Evolutionary conservation across 1,284 basidiomycete genomes (phyloP).

Genomic region (Violaceomyces palustris): DNA sequence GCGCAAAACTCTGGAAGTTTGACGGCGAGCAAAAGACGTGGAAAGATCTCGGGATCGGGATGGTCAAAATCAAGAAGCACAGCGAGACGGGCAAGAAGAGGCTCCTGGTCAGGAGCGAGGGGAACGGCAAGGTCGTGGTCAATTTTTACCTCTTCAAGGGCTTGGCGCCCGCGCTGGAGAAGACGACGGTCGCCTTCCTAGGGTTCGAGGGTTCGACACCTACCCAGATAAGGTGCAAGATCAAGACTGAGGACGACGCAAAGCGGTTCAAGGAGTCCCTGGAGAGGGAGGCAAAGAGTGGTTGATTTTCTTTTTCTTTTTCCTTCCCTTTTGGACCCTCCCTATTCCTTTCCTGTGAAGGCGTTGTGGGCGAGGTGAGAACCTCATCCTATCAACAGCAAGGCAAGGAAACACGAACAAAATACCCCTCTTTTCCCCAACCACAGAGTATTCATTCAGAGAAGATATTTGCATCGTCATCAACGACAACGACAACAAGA

Average conservation of each 20-base stretch:
- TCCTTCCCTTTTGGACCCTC: neutral
- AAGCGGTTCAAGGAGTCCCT: constrained; percentile 27
- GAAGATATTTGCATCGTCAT: no score
- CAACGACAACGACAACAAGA: no score
- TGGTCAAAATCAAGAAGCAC: constrained; percentile 38
- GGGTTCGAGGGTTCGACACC: constrained; percentile 39
- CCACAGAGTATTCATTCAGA: no score
- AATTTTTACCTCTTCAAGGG: constrained; percentile 39
- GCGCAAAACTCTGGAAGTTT: constrained; percentile 45
- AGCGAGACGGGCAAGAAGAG: constrained; percentile 20
- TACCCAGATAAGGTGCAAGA: constrained; percentile 37
- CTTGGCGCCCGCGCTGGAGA: constrained; percentile 25
- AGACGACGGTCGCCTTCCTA: constrained; percentile 31
- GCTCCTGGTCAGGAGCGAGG: constrained; percentile 42
- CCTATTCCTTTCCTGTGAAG: no score
- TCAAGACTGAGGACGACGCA: constrained; percentile 38
- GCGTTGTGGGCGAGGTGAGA: no score
- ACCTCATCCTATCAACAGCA: no score
- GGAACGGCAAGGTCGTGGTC: constrained; percentile 42
- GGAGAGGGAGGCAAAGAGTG: constrained; percentile 8
- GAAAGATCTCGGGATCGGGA: constrained; percentile 44
- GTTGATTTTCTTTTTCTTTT: neutral
- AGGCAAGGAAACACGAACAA: no score
- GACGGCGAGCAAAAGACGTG: constrained; percentile 23
- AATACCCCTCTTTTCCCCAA: no score